A percentile compares a stretch with the other conserved stretches of the same genome.
Conservation (phyloP, 176 grass and related monocot genomes). For the Avena eriantha region DNA sequence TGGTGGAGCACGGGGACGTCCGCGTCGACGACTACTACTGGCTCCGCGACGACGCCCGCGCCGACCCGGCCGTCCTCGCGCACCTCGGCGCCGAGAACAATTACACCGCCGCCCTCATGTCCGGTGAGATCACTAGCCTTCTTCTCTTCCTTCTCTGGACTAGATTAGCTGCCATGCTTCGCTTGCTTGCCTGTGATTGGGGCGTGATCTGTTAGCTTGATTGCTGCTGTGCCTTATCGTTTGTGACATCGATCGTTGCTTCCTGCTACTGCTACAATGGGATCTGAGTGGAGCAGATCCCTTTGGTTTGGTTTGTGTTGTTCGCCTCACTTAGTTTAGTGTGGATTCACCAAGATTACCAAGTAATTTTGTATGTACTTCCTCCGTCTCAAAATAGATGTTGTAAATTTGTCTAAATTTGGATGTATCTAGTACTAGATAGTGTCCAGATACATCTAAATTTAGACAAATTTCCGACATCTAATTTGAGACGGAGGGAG, state of each 20-base stretch:
- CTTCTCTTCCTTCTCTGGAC: too few species aligned
- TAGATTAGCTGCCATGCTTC: not conserved
- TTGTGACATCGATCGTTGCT: not conserved
- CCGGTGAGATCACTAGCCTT: conserved; percentile 32
- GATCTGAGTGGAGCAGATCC: not conserved
- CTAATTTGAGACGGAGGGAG: too few species aligned
- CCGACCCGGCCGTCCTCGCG: conserved; percentile 62
- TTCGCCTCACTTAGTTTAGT: not conserved
- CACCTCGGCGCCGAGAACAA: conserved; percentile 80
- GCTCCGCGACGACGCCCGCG: conserved; percentile 83
- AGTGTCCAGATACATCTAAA: too few species aligned
- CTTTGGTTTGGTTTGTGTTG: not conserved
- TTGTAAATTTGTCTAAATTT: too few species aligned
- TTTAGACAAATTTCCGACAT: too few species aligned
- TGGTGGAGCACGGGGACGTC: conserved; percentile 73
- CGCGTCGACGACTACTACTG: conserved; percentile 93
- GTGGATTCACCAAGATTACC: not conserved
- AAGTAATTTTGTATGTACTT: not conserved
- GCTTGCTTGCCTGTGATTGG: too few species aligned
- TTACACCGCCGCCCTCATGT: conserved; percentile 72
- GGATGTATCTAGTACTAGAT: too few species aligned
- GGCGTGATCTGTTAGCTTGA: not conserved
- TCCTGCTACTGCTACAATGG: not conserved
- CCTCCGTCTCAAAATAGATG: too few species aligned
- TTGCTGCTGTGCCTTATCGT: not conserved